These are phyloP conservation scores for Macrocybe gigantea DNA, from an alignment of 768 basidiomycete genomes.

Conservation along the genomic window DNA sequence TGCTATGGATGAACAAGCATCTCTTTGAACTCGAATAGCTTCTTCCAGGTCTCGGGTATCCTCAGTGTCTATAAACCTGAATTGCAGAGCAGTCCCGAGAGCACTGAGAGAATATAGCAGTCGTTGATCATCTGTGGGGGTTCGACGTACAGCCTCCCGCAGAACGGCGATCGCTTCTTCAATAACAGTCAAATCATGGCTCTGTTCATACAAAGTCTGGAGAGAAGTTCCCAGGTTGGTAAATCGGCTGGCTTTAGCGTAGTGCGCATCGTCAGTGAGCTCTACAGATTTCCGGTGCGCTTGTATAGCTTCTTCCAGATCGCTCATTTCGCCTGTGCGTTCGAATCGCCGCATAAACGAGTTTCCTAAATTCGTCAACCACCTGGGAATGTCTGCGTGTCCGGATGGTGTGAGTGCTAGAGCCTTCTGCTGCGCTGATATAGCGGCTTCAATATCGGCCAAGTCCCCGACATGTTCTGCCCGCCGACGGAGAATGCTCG, in stretches of 20 bases:
- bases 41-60: slow-evolving; percentile 8
- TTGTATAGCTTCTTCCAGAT: slow-evolving; percentile 8
- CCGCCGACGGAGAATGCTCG: slow-evolving; percentile 2
- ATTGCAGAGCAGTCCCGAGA: slow-evolving; percentile 8
- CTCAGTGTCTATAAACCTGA: slow-evolving; percentile 1
- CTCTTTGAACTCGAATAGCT: slow-evolving; percentile 12
- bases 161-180: slow-evolving; percentile 6
- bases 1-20: slow-evolving; percentile 8
- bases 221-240: slow-evolving; percentile 11
- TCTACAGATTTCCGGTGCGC: slow-evolving; percentile 5
- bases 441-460: slow-evolving; percentile 5
- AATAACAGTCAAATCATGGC: slow-evolving; percentile 3
- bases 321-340: slow-evolving; percentile 2
- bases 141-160: slow-evolving; percentile 6
- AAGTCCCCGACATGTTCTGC: slow-evolving; percentile 5
- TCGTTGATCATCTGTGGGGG: slow-evolving; percentile 8
- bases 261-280: slow-evolving; percentile 7
- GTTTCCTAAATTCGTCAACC: slow-evolving; percentile 5
- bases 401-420: neutral
- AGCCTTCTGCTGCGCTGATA: neutral
- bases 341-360: slow-evolving; percentile 9
- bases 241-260: slow-evolving; percentile 8
- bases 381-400: neutral
- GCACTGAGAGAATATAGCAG: slow-evolving; percentile 10
- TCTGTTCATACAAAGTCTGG: neutral